Evolutionary conservation across 257 asterid genomes (phyloP).

Genomic region (Scutellaria minor): DNA sequence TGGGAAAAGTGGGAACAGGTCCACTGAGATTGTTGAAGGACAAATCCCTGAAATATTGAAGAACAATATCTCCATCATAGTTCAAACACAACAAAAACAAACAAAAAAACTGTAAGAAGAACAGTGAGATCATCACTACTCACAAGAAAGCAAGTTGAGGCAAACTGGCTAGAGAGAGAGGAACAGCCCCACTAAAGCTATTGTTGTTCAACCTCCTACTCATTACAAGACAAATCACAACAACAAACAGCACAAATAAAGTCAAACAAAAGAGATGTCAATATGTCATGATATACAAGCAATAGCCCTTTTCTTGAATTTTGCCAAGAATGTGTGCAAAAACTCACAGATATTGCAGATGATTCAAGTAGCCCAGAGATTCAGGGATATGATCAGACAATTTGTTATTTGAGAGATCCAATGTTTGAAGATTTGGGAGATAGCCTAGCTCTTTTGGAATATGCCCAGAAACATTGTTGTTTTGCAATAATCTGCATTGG

Average conservation of each 20-base stretch:
- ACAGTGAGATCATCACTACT: constrained; percentile 45
- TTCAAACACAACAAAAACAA: constrained; percentile 26
- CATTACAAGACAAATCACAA: constrained; percentile 58
- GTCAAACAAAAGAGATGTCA: constrained; percentile 45
- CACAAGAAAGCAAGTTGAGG: constrained; percentile 98
- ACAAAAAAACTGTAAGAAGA: constrained; percentile 18
- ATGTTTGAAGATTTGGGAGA: constrained; percentile 74
- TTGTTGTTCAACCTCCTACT: constrained; percentile 95
- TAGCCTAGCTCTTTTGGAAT: constrained; percentile 82
- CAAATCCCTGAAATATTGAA: constrained; percentile 74
- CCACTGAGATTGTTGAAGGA: constrained; percentile 94
- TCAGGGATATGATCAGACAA: constrained; percentile 73
- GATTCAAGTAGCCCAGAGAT: constrained; percentile 64
- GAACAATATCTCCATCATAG: constrained; percentile 24
- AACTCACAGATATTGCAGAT: constrained; percentile 84
- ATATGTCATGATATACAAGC: constrained; percentile 29
- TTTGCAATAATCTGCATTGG: constrained; percentile 70
- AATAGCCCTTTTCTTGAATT: background rate
- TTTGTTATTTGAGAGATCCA: constrained; percentile 87
- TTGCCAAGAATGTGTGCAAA: background rate
- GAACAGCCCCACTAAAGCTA: constrained; percentile 85
- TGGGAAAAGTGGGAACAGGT: constrained; percentile 76
- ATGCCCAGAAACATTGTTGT: constrained; percentile 81
- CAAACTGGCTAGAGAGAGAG: constrained; percentile 72
- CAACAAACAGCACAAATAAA: constrained; percentile 39